Evolutionary conservation across 2,329 filamentous ascomycete species (phyloP).

Genomic region (Pseudogymnoascus sp.): DNA sequence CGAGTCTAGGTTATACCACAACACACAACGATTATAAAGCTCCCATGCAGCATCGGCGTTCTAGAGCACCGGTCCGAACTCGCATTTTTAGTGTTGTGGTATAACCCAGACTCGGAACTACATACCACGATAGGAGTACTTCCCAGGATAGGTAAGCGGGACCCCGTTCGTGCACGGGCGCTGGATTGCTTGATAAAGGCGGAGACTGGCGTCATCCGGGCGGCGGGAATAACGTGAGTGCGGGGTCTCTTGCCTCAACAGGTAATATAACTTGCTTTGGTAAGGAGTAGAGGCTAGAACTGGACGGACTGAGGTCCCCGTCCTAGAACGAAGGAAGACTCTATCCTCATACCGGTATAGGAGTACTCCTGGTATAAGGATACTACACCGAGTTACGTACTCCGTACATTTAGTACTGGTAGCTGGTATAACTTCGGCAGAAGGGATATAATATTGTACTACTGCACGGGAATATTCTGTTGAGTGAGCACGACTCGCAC

Average conservation of each 20-base stretch:
- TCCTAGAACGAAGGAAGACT: no score
- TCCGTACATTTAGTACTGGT: background rate
- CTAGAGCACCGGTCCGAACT: background rate
- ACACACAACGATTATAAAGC: background rate
- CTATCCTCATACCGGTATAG: background rate
- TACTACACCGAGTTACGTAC: background rate
- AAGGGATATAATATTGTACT: background rate
- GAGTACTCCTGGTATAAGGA: no score
- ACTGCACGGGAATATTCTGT: background rate
- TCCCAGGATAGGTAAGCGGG: background rate
- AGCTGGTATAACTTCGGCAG: background rate
- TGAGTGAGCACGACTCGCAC: background rate
- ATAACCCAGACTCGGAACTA: no score
- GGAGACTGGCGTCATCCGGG: slow-evolving; percentile 8
- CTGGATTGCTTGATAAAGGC: background rate
- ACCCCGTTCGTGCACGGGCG: background rate
- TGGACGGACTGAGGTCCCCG: background rate
- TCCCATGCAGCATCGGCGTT: background rate
- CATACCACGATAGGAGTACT: no score
- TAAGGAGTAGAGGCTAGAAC: background rate
- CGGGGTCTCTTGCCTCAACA: slow-evolving; percentile 4
- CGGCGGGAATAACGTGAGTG: background rate
- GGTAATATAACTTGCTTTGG: background rate
- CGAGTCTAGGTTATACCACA: no score
- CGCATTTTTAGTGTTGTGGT: no score